Conservation (phyloP, 2,329 filamentous ascomycete genomes). For the Zymoseptoria ardabiliae region DNA sequence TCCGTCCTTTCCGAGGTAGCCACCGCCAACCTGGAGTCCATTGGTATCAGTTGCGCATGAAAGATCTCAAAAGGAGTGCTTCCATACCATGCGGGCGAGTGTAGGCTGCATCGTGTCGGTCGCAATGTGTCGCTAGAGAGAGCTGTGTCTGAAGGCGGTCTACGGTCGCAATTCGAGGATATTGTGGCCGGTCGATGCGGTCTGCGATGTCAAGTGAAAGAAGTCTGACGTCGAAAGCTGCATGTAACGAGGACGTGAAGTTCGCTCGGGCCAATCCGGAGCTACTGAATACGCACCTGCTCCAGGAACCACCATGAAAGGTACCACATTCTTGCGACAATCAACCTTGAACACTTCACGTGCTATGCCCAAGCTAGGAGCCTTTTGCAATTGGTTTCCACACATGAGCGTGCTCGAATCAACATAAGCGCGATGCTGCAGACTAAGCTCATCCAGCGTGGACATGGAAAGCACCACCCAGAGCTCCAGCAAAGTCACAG, state of each 20-base stretch:
- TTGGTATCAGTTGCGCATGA: background rate
- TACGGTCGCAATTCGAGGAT: background rate
- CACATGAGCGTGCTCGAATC: background rate
- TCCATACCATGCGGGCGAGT: constrained; percentile 21
- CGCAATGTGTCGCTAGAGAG: background rate
- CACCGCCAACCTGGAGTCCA: constrained; percentile 1
- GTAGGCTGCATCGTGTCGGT: constrained; percentile 23
- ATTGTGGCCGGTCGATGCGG: background rate
- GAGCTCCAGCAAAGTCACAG: constrained; percentile 45
- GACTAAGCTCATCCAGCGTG: constrained; percentile 15
- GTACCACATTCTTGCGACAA: background rate
- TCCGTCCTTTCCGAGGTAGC: constrained; percentile 1
- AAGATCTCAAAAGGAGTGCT: background rate
- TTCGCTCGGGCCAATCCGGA: background rate
- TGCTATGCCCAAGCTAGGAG: background rate
- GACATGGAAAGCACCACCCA: constrained; percentile 28
- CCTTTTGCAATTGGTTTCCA: background rate
- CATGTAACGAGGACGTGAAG: background rate
- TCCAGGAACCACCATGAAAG: background rate
- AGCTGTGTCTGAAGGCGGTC: background rate
- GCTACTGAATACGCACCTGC: background rate
- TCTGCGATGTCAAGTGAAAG: background rate
- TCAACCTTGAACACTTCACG: background rate
- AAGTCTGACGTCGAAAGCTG: background rate
- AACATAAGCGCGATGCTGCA: constrained; percentile 22